phyloP scores from a whole-genome alignment of 306 rosid species.

The Prinsepia uniflora region DNA sequence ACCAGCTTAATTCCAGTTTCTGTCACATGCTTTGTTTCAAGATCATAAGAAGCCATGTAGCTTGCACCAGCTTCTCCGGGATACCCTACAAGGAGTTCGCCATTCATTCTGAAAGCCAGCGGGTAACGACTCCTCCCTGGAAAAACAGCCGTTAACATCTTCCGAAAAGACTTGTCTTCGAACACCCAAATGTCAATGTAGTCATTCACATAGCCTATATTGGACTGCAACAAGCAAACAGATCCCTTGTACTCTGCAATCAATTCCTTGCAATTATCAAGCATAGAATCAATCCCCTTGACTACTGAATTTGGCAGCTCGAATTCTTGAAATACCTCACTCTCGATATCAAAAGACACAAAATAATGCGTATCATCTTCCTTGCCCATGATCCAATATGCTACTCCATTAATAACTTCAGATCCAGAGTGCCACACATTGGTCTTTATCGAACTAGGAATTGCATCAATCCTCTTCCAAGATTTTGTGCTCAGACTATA shows the following conservation, averaged over 20 bases:
- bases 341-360: not conserved
- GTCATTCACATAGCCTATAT: not conserved
- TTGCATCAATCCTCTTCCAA: conserved; percentile 4
- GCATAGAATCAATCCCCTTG: not conserved
- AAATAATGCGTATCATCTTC: not conserved
- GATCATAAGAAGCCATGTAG: not conserved
- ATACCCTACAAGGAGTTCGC: not conserved
- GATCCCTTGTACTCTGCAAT: not conserved
- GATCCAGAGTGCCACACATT: too few relatives aligned
- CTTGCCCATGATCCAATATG: not conserved
- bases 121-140: too few relatives aligned
- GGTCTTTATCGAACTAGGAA: conserved; percentile 6
- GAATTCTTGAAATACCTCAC: not conserved
- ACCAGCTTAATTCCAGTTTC: not conserved
- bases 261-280: not conserved
- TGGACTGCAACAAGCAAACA: not conserved
- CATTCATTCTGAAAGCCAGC: not conserved
- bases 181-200: not conserved
- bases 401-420: conserved; percentile 3
- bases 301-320: not conserved
- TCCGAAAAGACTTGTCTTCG: not conserved
- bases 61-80: too few relatives aligned
- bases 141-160: too few relatives aligned
- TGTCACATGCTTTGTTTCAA: not conserved
- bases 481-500: not conserved